Evolutionary conservation across 2,329 filamentous ascomycete genomes (phyloP).

Genomic region (Alternaria triticimaculans): DNA sequence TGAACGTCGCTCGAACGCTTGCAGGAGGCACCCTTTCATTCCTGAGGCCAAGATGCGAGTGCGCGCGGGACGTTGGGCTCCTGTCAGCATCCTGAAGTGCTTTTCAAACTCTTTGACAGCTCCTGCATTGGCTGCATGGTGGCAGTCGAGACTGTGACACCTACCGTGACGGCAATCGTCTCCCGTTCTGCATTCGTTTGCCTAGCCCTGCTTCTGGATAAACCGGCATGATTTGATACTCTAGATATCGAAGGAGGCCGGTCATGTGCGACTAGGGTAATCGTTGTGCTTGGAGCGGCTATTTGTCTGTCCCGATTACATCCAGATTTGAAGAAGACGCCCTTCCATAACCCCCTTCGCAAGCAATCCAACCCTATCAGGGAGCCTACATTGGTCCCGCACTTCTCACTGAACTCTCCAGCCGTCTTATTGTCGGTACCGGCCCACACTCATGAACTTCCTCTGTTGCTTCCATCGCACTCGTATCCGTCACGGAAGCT

Average conservation of each 20-base stretch:
- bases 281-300: neutral
- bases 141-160: conserved; percentile 22
- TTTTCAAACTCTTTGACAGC: conserved; percentile 19
- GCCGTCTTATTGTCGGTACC: neutral
- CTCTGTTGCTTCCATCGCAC: neutral
- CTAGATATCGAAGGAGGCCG: neutral
- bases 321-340: neutral
- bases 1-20: conserved; percentile 10
- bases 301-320: neutral
- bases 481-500: neutral
- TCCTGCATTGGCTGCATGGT: conserved; percentile 13
- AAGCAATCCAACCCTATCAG: neutral
- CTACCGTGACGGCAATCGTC: conserved; percentile 1
- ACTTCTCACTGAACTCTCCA: neutral
- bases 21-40: conserved; percentile 8
- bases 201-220: neutral
- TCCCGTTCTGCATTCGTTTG: neutral
- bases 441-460: neutral
- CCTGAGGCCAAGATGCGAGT: neutral
- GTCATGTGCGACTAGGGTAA: neutral
- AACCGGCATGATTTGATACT: neutral
- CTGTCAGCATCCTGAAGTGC: conserved; percentile 17
- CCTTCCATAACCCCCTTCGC: neutral
- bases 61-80: conserved; percentile 4
- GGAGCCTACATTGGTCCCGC: neutral